Base-by-base conservation (phyloP, 2,329 filamentous ascomycete genomes). In the Conoideocrella luteorostrata region DNA sequence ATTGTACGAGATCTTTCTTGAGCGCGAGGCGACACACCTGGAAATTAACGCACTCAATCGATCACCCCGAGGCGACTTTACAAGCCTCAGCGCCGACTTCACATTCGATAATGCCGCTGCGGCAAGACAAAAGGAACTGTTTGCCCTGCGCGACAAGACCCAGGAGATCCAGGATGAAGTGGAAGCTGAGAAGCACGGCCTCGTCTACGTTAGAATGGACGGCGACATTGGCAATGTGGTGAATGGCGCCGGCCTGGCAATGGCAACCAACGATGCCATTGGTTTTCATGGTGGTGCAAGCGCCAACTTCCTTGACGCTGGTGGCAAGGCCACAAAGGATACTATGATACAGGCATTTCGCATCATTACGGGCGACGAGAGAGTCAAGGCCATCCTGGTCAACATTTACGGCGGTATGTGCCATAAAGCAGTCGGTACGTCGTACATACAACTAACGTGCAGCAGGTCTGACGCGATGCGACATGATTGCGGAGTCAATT, bases 201-300 rank as follows among this genome's bases (percentile, higher is more conserved):
- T 95, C 53, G 85, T 93, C 1, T 94, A 90, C 60, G 75, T 94
- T 50, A 82, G 78, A 54, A 64, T 74, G 45, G 53, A 62, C 2
- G 70, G 73, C 3, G 80, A 80, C 49, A 82, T 95, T 42, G 89
- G 88, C 29, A 95, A 86, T 1, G 70, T 94, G 50, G 88, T 95
- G 50, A 95, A 95, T 57, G 88, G 89, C 34, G 89, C 90, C 0
- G 89, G 89, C 0, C 75, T 95, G 2, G 88, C 88, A 0, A 93
- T 95, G 86, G 93, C 93, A 60, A 95, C 88, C 0, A 81, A 90
- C 47, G 89, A 95, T 60, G 84, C 86, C 0, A 77, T 95, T 2
- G 71, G 76, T 3, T 67, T 79, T 11, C 77, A 79, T 43, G 82
- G 82, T 7, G 86, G 86, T 2, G 65, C 71, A 26, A 83, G 83